Evolutionary conservation across 2,329 filamentous ascomycete species (phyloP), one percentile per base, ranked within the genome.

Genomic region (Penicillium sp.): DNA sequence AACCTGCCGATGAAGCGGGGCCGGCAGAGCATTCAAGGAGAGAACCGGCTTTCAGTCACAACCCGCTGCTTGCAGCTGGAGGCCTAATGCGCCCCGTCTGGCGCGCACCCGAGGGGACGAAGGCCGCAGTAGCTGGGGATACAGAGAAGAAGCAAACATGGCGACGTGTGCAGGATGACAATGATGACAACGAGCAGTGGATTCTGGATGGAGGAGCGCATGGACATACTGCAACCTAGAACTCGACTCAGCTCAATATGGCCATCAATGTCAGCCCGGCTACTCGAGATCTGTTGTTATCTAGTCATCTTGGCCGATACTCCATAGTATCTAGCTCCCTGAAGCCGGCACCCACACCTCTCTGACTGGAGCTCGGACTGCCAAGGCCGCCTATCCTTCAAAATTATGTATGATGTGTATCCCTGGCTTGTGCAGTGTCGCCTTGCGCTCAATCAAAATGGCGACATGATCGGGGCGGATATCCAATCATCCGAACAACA

Each of bases 101-200:
- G 77, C 76, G 75, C 49, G 64, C 70, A 3, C 61, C 69, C 1
- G 69, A 70, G 22, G 67, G 63, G 4, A 65, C 68, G 40, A 51
- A 56, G 21, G 43, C 38, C 4, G 66, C 68, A 7, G 54, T 57
- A 36, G 54, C 52, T 3, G 67, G 59, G 8, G 63, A 56, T 16
- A 67, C 65, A 29, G 72, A 75, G 54, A 66, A 66, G 36, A 73
- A 70, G 54, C 75, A 75, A 61, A 75, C 74, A 14, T 79, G 77
- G 77, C 69, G 77, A 36, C 70, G 77, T 36, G 77, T 79, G 18
- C 77, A 79, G 57, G 74, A 77, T 58, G 77, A 79, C 48, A 75
- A 74, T 44, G 76, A 77, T 24, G 75, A 78, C 56, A 78, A 78
- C 55, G 77, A 79, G 62, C 73, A 75, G 52, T 79, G 76, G 76